phyloP scores from a whole-genome alignment of 2,329 filamentous ascomycete species.

The Neofusicoccum parvum region DNA sequence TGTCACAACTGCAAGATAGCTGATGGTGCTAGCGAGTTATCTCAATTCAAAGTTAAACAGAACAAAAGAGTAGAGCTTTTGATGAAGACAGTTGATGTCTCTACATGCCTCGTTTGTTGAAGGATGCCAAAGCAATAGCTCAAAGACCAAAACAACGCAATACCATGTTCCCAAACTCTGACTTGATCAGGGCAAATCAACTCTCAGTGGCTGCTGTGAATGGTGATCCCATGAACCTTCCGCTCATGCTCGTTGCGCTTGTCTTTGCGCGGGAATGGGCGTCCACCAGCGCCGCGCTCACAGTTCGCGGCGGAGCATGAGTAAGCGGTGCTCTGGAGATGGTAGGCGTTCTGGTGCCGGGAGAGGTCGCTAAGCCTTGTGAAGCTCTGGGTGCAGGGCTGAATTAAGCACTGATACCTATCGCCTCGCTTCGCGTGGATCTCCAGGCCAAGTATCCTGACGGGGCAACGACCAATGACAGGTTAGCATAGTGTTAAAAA shows the following conservation, averaged over 20 bases:
- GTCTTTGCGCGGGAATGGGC: slow-evolving; percentile 17
- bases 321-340: not conserved
- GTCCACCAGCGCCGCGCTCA: not conserved
- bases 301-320: not conserved
- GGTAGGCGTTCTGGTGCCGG: not conserved
- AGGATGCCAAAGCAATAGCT: too few species aligned
- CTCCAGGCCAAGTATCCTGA: too few species aligned
- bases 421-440: not conserved
- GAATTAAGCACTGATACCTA: not conserved
- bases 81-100: too few species aligned
- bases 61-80: too few species aligned
- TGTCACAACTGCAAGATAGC: too few species aligned
- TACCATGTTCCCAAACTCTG: too few species aligned
- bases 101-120: too few species aligned
- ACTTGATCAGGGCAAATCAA: too few species aligned
- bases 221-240: slow-evolving; percentile 10
- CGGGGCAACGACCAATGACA: not conserved
- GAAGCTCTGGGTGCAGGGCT: not conserved
- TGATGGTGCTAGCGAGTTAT: too few species aligned
- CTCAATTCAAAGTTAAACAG: too few species aligned
- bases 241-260: slow-evolving; percentile 23
- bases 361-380: not conserved
- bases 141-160: too few species aligned
- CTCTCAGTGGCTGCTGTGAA: not conserved
- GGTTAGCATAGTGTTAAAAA: not conserved